Evolutionary conservation across 2,329 filamentous ascomycete genomes (phyloP).

Genomic region (Hypoxylon sp.): DNA sequence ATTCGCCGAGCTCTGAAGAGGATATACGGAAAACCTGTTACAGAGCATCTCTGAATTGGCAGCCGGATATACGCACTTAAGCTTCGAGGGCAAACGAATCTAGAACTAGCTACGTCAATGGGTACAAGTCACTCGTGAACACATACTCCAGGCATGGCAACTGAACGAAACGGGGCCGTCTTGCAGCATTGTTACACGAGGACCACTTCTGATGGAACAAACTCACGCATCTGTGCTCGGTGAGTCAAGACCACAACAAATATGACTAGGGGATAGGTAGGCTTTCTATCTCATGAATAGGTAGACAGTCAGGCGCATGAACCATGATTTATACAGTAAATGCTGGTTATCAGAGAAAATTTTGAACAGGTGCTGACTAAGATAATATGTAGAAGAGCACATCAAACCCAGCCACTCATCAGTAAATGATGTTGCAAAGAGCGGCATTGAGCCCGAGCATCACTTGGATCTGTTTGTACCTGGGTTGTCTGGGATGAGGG

Average conservation of each 20-base stretch:
- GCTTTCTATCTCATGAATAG: background rate
- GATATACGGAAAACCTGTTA: background rate
- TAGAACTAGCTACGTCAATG: background rate
- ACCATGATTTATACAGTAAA: background rate
- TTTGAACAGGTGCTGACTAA: background rate
- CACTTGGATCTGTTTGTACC: background rate
- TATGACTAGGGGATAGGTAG: no score
- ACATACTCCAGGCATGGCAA: background rate
- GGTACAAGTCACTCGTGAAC: background rate
- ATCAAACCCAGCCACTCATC: background rate
- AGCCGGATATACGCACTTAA: background rate
- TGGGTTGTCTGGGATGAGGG: background rate
- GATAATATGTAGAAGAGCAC: background rate
- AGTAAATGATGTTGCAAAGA: background rate
- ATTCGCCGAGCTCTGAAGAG: background rate
- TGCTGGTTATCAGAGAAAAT: background rate
- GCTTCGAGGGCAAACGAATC: background rate
- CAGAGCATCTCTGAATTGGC: background rate
- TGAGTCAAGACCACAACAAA: background rate
- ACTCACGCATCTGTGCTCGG: constrained; percentile 9
- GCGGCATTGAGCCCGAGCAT: background rate
- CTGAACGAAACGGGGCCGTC: background rate
- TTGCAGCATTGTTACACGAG: constrained; percentile 4
- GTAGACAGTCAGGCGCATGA: no score
- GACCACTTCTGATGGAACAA: constrained; percentile 1